A percentile compares a stretch with the other conserved stretches of the same genome.
phyloP scores from a whole-genome alignment of 345 rosid genomes.

The Eucalyptus microcorys region DNA sequence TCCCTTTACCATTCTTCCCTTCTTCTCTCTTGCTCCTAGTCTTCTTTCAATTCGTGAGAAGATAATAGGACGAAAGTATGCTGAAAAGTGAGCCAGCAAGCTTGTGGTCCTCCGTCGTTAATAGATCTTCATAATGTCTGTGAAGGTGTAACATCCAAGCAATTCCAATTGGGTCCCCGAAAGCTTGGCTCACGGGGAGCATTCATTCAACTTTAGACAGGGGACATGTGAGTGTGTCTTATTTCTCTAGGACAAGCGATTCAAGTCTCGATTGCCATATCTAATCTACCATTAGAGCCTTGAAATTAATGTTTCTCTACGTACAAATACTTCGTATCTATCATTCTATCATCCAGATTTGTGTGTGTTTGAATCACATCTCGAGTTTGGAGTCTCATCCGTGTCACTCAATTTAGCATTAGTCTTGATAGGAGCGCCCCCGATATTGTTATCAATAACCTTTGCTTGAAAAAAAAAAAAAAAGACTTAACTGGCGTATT shows the following conservation, averaged over 20 bases:
- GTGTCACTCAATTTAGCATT: background rate
- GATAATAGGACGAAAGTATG: background rate
- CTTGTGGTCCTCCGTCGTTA: background rate
- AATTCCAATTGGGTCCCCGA: slow-evolving; percentile 20
- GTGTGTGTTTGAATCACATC: background rate
- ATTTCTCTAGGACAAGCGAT: background rate
- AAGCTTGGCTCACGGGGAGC: background rate
- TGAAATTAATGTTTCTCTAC: background rate
- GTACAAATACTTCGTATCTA: background rate
- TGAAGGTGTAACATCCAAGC: slow-evolving; percentile 72
- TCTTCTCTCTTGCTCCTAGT: too few species aligned
- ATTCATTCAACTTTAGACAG: background rate
- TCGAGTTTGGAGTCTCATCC: background rate
- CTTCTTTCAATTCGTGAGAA: background rate
- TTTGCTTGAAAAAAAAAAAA: background rate
- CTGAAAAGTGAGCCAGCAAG: background rate
- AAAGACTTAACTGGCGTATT: background rate
- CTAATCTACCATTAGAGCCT: background rate
- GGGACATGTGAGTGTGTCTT: background rate
- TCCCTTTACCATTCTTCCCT: too few species aligned
- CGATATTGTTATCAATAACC: background rate
- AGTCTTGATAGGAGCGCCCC: background rate
- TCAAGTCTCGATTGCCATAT: background rate
- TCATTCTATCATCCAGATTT: background rate
- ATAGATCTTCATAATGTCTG: background rate